Percentiles rank a stretch among this genome's conserved stretches.
These are phyloP conservation scores for Pistacia integerrima DNA, from an alignment of 345 rosid species.

Conservation along the genomic window DNA sequence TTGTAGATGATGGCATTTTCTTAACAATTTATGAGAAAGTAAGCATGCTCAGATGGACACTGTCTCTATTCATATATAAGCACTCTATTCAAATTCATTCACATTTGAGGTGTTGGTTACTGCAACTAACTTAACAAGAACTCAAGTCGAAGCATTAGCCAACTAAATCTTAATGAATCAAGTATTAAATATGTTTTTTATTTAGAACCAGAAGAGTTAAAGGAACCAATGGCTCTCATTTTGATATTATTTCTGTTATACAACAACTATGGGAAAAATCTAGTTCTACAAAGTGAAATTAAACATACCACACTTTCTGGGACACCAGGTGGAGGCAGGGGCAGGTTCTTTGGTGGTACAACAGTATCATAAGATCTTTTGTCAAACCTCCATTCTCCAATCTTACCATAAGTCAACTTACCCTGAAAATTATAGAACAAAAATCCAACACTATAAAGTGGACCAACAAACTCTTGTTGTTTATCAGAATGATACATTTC, in stretches of 20 bases:
- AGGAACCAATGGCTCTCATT: not conserved
- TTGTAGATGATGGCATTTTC: not conserved
- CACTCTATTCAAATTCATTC: not conserved
- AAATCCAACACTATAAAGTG: not conserved
- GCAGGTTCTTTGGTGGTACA: slow-evolving; percentile 81
- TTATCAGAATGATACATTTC: not conserved
- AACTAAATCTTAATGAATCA: not conserved
- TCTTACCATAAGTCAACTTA: slow-evolving; percentile 78
- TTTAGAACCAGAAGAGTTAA: not conserved
- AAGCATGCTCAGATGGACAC: not conserved
- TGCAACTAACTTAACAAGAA: not conserved
- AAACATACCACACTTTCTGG: slow-evolving; percentile 90
- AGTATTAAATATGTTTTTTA: not conserved
- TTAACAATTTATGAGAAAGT: not conserved
- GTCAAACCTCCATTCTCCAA: slow-evolving; percentile 97
- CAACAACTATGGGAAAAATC: slow-evolving; percentile 4
- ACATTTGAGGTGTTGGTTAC: not conserved
- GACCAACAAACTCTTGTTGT: not conserved
- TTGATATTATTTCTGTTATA: not conserved
- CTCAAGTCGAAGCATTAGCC: not conserved
- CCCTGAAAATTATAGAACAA: slow-evolving; percentile 51
- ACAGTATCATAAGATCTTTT: slow-evolving; percentile 69
- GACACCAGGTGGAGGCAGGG: slow-evolving; percentile 94
- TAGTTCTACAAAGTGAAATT: slow-evolving; percentile 1
- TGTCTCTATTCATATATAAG: not conserved